These are phyloP conservation scores for Podospora didyma DNA, from an alignment of 495 filamentous ascomycete genomes.

Conservation along the genomic window DNA sequence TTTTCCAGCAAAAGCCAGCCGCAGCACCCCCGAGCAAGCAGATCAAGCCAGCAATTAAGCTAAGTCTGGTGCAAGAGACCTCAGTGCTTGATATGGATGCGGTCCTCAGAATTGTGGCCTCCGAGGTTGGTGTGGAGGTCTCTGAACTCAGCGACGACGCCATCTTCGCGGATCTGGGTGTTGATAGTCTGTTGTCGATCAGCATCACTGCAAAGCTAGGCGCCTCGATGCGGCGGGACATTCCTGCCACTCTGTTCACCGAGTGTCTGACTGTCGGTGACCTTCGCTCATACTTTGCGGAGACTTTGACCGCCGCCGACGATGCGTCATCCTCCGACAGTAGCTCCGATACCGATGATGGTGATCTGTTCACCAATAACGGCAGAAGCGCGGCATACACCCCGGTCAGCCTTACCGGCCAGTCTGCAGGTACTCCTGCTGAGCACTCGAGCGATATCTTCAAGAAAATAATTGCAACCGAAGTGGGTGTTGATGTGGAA, in stretches of 20 bases:
- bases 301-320: neutral
- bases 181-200: conserved; percentile 49
- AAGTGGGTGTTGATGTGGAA: conserved; percentile 47
- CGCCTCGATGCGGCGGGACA: conserved; percentile 36
- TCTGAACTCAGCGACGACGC: conserved; percentile 17
- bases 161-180: conserved; percentile 41
- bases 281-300: conserved; percentile 13
- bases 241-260: conserved; percentile 35
- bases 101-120: conserved; percentile 7
- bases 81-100: neutral
- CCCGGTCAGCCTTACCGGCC: neutral
- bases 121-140: conserved; percentile 30
- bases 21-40: neutral
- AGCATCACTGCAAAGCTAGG: conserved; percentile 35
- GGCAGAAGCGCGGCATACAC: neutral
- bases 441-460: neutral
- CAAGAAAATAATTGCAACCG: conserved; percentile 41
- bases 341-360: neutral
- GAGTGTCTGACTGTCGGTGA: conserved; percentile 40
- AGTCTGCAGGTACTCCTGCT: neutral
- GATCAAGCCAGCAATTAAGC: conserved; percentile 28
- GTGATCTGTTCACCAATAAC: neutral
- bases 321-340: neutral
- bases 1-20: no score
- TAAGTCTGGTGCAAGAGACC: neutral